Conservation (phyloP, 768 basidiomycete species). For the Russula vinacea region DNA sequence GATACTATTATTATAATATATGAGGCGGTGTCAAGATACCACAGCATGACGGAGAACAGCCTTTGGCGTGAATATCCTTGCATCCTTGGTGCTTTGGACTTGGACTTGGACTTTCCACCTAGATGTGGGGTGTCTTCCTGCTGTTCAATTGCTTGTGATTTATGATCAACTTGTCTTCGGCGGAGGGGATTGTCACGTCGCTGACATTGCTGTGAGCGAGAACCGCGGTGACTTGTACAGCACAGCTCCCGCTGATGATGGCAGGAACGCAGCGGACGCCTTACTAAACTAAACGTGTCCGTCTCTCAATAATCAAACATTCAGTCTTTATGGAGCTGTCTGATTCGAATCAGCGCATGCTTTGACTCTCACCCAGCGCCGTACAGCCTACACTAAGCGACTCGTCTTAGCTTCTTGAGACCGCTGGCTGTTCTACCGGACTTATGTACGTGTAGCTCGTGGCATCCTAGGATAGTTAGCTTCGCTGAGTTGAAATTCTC, state of each 20-base stretch:
- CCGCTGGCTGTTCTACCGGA: slow-evolving; percentile 25
- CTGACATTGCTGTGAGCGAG: neutral
- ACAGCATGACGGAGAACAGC: slow-evolving; percentile 21
- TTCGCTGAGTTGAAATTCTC: slow-evolving; percentile 12
- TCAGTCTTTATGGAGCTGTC: neutral
- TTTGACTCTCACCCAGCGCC: slow-evolving; percentile 12
- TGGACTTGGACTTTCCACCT: neutral
- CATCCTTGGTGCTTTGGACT: neutral
- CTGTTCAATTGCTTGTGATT: neutral
- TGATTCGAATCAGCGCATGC: slow-evolving; percentile 10
- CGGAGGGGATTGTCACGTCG: neutral
- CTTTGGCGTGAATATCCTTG: slow-evolving; percentile 7
- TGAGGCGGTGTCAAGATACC: slow-evolving; percentile 16
- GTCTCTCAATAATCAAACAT: neutral
- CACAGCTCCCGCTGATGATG: neutral
- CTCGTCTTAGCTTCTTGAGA: neutral
- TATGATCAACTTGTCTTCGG: neutral
- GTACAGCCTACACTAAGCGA: slow-evolving; percentile 28
- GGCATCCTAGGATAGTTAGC: slow-evolving; percentile 13
- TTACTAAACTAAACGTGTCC: slow-evolving; percentile 5
- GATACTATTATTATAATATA: neutral
- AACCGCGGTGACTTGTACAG: neutral
- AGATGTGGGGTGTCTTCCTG: neutral
- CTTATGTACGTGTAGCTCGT: slow-evolving; percentile 14
- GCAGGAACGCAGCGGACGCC: neutral